These are phyloP conservation scores for Avena atlantica DNA, from an alignment of 176 grass and related monocot genomes.

Conservation along the genomic window DNA sequence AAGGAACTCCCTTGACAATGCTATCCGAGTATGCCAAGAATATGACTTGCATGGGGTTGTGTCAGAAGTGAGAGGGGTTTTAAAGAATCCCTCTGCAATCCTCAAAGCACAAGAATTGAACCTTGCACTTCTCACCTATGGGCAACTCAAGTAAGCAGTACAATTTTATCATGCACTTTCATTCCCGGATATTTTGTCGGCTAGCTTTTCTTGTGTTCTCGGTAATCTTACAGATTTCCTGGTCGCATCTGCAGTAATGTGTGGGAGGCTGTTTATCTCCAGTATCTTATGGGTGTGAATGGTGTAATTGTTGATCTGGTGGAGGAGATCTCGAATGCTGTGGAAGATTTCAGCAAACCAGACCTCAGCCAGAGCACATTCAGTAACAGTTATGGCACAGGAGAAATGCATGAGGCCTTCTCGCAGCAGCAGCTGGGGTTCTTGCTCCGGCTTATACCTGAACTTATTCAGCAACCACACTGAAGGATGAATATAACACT, in stretches of 20 bases:
- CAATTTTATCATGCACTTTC: not conserved
- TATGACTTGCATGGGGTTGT: conserved; percentile 78
- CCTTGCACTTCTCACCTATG: conserved; percentile 78
- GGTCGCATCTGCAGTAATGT: conserved; percentile 57
- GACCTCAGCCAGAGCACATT: not conserved
- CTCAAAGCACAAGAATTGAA: conserved; percentile 75
- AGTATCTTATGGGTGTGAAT: conserved; percentile 68
- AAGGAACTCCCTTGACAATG: conserved; percentile 83
- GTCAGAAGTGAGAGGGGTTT: conserved; percentile 73
- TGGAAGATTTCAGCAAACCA: conserved; percentile 44
- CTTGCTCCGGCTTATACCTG: conserved; percentile 69
- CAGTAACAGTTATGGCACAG: not conserved
- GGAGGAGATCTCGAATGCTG: conserved; percentile 61
- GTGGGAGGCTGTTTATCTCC: conserved; percentile 64
- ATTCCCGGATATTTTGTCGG: not conserved
- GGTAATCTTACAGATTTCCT: conserved; percentile 37
- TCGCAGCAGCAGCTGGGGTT: conserved; percentile 62
- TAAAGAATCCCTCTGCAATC: conserved; percentile 71
- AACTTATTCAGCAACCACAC: conserved; percentile 50
- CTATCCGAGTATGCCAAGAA: conserved; percentile 59
- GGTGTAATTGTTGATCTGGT: conserved; percentile 70
- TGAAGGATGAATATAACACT: conserved; percentile 29
- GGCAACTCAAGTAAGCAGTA: conserved; percentile 80
- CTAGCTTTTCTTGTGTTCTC: not conserved
- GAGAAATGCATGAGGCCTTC: conserved; percentile 40